Evolutionary conservation across 2,329 filamentous ascomycete genomes (phyloP).

Genomic region (Epichloe uncinata): DNA sequence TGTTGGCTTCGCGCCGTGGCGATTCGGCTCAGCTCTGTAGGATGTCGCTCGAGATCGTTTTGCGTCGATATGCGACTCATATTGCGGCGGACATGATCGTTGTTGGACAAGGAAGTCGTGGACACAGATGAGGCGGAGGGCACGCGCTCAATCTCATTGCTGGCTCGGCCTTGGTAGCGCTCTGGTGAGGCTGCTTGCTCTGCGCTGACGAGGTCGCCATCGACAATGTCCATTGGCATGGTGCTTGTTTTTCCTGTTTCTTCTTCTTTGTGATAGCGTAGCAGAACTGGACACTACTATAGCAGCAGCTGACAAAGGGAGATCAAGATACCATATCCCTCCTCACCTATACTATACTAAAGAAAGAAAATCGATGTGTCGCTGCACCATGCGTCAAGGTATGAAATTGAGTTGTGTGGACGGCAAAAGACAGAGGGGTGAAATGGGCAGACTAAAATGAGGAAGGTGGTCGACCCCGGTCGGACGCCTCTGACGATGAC

Average conservation of each 20-base stretch:
- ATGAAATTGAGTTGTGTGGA: not conserved
- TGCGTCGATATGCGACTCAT: slow-evolving; percentile 53
- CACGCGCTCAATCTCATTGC: slow-evolving; percentile 48
- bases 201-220: slow-evolving; percentile 38
- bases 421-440: not conserved
- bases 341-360: not conserved
- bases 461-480: not conserved
- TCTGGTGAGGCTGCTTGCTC: slow-evolving; percentile 40
- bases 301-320: too few relatives aligned
- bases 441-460: not conserved
- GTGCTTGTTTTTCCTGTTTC: not conserved
- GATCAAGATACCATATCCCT: too few relatives aligned
- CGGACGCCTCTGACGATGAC: not conserved
- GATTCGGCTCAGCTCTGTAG: slow-evolving; percentile 57
- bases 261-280: not conserved
- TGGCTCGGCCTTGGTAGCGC: slow-evolving; percentile 26
- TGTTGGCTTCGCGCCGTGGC: slow-evolving; percentile 60
- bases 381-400: too few relatives aligned
- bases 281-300: not conserved
- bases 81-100: slow-evolving; percentile 21
- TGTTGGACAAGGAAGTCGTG: slow-evolving; percentile 33
- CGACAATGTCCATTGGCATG: slow-evolving; percentile 37
- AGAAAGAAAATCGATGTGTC: too few relatives aligned
- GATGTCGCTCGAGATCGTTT: slow-evolving; percentile 54
- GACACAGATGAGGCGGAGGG: slow-evolving; percentile 37